Evolutionary conservation across 306 rosid species (phyloP), one percentile per base, ranked within the genome.

Genomic region (Trifolium repens): DNA sequence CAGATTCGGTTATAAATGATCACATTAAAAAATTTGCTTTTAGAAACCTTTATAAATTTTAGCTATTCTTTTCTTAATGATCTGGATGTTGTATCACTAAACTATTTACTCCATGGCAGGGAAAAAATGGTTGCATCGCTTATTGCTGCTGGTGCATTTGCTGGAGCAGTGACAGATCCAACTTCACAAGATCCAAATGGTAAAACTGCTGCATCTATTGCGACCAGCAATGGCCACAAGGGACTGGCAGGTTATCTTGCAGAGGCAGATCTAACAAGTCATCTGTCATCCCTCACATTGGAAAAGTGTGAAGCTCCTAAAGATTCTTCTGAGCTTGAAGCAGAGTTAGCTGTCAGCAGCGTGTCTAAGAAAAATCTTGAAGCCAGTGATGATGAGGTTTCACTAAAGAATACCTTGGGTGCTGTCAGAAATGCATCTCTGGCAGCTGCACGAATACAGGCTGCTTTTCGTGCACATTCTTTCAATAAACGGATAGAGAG

Each of bases 171-270:
- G 84, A 96, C 99, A 42, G 99, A 96, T 82, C 97, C 99, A 53
- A 84, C 37, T 71, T 37, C 88, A 53, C 82, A 84, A 83, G 91
- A 96, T 76, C 97, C 91, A 61, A 72, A 9, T 11, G 99, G 99
- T 66, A 84, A 83, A 89, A 96, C 96, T 40, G 90, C 98, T 7
- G 99, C 98, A 9, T 74, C 92, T 70, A 79, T 96, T 73, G 99
- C 99, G 46, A 89, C 88, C 75, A 67, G 63, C 73, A 59, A 63
- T 77, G 93, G 97, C 67, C 96, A 92, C 69, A 88, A 88, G 80
- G 99, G 99, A 77, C 87, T 96, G 77, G 99, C 99, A 13, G 99
- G 99, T 79, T 96, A 96, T 88, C 96, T 96, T 70, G 84, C 99
- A 32, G 99, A 92, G 83, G 78, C 85, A 57, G 90, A 87, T 77